Evolutionary conservation across 2,329 filamentous ascomycete species (phyloP).

Genomic region (Aspergillus carbonarius): DNA sequence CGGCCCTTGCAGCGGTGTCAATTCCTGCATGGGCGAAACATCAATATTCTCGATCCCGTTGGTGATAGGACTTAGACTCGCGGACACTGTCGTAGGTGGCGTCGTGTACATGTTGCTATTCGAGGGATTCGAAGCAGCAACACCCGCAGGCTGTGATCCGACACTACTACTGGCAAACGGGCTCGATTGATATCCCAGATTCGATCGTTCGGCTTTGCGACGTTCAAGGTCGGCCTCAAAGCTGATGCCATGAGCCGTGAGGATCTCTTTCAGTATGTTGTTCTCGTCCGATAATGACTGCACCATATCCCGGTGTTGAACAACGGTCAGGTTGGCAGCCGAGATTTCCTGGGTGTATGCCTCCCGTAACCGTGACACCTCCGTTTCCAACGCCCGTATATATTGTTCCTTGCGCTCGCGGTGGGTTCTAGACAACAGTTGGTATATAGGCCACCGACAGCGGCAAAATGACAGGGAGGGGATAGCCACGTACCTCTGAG

Average conservation of each 20-base stretch:
- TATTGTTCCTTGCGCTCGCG: conserved; percentile 96
- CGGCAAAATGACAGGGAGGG: background rate
- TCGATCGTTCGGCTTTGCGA: conserved; percentile 34
- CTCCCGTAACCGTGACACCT: conserved; percentile 85
- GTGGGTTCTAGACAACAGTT: conserved; percentile 67
- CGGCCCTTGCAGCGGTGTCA: conserved; percentile 24
- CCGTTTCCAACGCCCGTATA: conserved; percentile 88
- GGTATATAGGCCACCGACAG: conserved; percentile 16
- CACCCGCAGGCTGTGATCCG: conserved; percentile 31
- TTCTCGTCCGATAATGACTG: conserved; percentile 77
- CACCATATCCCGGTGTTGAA: conserved; percentile 73
- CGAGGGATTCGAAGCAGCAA: conserved; percentile 24
- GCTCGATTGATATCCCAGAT: conserved; percentile 34
- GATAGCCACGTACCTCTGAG: conserved; percentile 68
- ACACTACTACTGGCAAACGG: conserved; percentile 44
- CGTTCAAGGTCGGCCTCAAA: conserved; percentile 52
- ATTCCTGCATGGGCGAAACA: conserved; percentile 28
- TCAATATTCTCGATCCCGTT: conserved; percentile 29
- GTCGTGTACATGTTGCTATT: conserved; percentile 29
- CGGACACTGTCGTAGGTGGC: conserved; percentile 32
- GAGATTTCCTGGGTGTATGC: conserved; percentile 66
- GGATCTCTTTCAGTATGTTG: conserved; percentile 65
- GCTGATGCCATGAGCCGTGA: conserved; percentile 59
- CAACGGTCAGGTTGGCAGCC: conserved; percentile 44
- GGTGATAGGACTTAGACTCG: conserved; percentile 30